Evolutionary conservation across 306 rosid genomes (phyloP).

Genomic region (Hippophae gyantsensis): DNA sequence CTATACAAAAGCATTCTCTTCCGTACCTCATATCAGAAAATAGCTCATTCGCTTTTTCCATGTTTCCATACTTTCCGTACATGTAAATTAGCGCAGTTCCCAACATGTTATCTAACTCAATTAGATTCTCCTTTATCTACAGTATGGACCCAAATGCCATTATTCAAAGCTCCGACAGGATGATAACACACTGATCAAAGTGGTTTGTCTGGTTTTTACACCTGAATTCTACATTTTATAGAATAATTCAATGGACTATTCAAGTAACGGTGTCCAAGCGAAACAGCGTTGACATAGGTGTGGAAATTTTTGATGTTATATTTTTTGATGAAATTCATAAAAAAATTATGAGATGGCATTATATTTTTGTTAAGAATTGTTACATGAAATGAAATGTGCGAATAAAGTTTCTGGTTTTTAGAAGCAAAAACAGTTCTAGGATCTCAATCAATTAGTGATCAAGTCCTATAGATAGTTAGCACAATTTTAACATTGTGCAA

Average conservation of each 20-base stretch:
- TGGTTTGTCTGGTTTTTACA: constrained; percentile 18
- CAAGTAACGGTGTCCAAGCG: too few species aligned
- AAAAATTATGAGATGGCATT: too few species aligned
- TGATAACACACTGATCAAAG: constrained; percentile 23
- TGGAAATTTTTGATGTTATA: too few species aligned
- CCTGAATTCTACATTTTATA: constrained; percentile 14
- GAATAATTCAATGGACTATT: constrained; percentile 5
- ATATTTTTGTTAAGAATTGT: too few species aligned
- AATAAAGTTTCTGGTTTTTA: too few species aligned
- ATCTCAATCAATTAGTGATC: too few species aligned
- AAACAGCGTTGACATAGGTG: too few species aligned
- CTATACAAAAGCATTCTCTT: constrained; percentile 19
- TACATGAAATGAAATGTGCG: too few species aligned
- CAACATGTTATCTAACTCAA: constrained; percentile 17
- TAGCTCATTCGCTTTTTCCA: constrained; percentile 13
- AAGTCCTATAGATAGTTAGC: too few species aligned
- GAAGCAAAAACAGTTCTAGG: too few species aligned
- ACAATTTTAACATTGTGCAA: too few species aligned
- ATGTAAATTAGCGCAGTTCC: constrained; percentile 27
- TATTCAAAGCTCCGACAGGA: constrained; percentile 24
- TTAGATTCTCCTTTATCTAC: constrained; percentile 17
- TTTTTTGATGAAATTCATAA: too few species aligned
- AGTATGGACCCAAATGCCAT: constrained; percentile 27
- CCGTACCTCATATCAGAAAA: constrained; percentile 8
- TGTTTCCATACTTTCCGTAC: constrained; percentile 27